Evolutionary conservation across 768 basidiomycete genomes (phyloP), one percentile per base, ranked within the genome.

Genomic region (Collybia sordida): DNA sequence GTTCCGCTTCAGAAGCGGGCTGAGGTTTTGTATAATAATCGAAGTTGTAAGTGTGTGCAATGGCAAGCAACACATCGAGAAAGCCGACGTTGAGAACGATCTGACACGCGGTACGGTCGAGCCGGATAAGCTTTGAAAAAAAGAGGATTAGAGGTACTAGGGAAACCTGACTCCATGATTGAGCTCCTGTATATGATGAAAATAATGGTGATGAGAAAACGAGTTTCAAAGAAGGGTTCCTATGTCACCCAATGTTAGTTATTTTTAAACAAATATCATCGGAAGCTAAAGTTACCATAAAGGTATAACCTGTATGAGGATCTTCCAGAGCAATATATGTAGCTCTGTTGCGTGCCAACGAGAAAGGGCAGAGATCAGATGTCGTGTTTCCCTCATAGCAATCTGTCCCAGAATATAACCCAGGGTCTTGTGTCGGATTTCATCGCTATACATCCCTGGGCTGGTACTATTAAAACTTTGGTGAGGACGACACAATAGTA

Each of bases 11-110:
- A 5, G 27, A 11, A 3, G 31, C 31, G 31, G 31, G 31, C 31
- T 14, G 11, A 27, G 25, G 25, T 27, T 31, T 7, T 11, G 3
- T 31, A 12, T 31, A 31, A 31, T 31, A 14, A 6, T 23, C 14
- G 34, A 42, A 50, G 24, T 41, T 23, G 36, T 52, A 42, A 38
- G 45, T 44, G 6, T 58, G 48, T 12, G 42, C 36, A 6, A 58
- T 21, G 12, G 56, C 49, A 4, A 58, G 25, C 6, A 58, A 41
- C 15, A 55, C 53, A 21, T 58, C 56, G 18, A 58, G 35, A 12
- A 50, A 58, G 25, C 56, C 56, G 11, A 58, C 53, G 17, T 55
- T 47, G 19, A 58, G 56, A 7, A 55, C 53, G 22, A 45, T 42
- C 6, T 38, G 43, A 17, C 56, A 58, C 7, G 48, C 35, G 18